Conservation (phyloP, 1,139 yeast genomes). For the Suhomyces atakaporum region DNA sequence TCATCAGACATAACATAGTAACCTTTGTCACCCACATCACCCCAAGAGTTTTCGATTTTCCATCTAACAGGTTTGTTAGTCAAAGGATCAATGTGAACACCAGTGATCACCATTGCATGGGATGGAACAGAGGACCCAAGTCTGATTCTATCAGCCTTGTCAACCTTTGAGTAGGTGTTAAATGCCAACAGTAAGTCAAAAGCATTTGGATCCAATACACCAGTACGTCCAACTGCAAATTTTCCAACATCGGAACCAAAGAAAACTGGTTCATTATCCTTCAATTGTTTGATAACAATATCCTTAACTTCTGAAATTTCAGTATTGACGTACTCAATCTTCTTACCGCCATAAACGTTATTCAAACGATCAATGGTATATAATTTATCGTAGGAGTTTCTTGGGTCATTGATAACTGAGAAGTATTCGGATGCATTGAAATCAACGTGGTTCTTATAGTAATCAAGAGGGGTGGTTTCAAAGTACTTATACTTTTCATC, state of each 20-base stretch:
- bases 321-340: conserved; percentile 68
- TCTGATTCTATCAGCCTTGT: conserved; percentile 56
- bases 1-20: conserved; percentile 79
- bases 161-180: conserved; percentile 47
- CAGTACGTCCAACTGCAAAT: conserved; percentile 57
- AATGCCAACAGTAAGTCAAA: conserved; percentile 72
- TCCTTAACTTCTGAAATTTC: conserved; percentile 58
- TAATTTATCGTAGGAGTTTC: conserved; percentile 63
- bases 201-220: conserved; percentile 68
- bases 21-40: conserved; percentile 74
- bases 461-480: conserved; percentile 62
- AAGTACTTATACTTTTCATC: conserved; percentile 59
- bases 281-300: conserved; percentile 65
- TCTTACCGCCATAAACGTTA: conserved; percentile 67
- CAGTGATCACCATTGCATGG: conserved; percentile 82
- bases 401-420: conserved; percentile 77
- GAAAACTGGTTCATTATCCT: conserved; percentile 74
- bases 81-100: conserved; percentile 56
- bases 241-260: conserved; percentile 89
- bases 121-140: conserved; percentile 70
- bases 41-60: conserved; percentile 90
- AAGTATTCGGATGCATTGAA: conserved; percentile 56
- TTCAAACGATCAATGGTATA: conserved; percentile 74
- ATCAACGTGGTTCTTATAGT: conserved; percentile 56
- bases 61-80: conserved; percentile 62